Evolutionary conservation across 2,329 filamentous ascomycete species (phyloP), one percentile per base, ranked within the genome.

Genomic region (Xylariaceae sp.): DNA sequence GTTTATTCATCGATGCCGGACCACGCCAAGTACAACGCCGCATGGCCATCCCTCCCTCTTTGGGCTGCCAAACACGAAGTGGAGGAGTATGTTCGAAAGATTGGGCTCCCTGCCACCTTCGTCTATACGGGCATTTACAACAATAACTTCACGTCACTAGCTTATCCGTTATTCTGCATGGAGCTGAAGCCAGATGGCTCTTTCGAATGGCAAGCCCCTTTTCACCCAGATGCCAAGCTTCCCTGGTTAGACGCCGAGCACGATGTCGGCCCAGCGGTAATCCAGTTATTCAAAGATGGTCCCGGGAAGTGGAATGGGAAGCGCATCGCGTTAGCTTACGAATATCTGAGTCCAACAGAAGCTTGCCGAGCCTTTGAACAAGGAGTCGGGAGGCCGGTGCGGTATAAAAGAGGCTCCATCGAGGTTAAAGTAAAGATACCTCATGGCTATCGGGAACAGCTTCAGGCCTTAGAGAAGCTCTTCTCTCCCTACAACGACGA

Each of bases 1-100:
- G 85, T 99, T 72, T 99, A 97, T 78, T 96, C 92, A 65, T 96
- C 92, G 69, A 96, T 98, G 93, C 94, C 95, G 3, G 93, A 98
- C 69, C 93, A 98, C 74, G 88, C 89, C 14, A 85, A 89, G 37
- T 92, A 93, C 75, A 86, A 90, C 61, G 78, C 86, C 24, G 73
- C 76, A 44, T 96, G 92, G 91, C 91, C 89, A 40, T 88, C 90
- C 1, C 78, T 97, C 47, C 95, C 95, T 0, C 83, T 96, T 50
- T 99, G 95, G 94, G 87, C 90, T 4, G 88, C 89, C 60, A 99
- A 99, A 76, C 92, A 96, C 75, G 88, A 90, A 46, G 89, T 98
- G 37, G 95, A 98, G 75, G 90, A 95, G 52, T 96, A 98, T 74
- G 84, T 97, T 48, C 87, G 91, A 56, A 85, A 92, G 71, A 84